phyloP scores from a whole-genome alignment of 2,329 filamentous ascomycete species.

The Talaromyces marneffei region DNA sequence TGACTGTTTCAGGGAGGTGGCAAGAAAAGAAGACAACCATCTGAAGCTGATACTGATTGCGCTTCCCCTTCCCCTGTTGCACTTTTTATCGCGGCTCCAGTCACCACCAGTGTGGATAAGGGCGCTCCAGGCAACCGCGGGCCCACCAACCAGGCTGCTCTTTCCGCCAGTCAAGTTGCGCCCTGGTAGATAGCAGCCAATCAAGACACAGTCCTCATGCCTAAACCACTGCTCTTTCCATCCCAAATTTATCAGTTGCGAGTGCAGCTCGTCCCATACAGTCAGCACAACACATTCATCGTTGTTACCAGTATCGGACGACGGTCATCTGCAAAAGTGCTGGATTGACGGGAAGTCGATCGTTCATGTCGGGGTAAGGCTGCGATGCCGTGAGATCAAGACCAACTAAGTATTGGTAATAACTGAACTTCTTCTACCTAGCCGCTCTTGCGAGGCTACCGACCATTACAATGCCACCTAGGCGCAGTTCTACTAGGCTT shows the following conservation, averaged over 20 bases:
- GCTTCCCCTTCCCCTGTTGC: slow-evolving; percentile 6
- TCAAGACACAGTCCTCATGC: not conserved
- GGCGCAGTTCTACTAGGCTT: slow-evolving; percentile 23
- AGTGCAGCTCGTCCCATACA: not conserved
- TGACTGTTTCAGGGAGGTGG: not conserved
- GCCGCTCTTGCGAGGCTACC: not conserved
- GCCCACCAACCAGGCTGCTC: not conserved
- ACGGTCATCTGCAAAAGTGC: slow-evolving; percentile 9
- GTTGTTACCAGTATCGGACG: slow-evolving; percentile 13
- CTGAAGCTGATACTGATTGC: not conserved
- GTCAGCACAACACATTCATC: not conserved
- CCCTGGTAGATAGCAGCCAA: not conserved
- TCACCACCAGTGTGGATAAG: slow-evolving; percentile 13
- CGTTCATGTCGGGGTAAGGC: not conserved
- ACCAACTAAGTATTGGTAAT: too few species aligned
- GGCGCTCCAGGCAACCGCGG: slow-evolving; percentile 9
- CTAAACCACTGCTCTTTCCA: not conserved
- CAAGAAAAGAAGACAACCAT: not conserved
- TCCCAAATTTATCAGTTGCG: not conserved
- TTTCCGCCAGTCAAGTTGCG: not conserved
- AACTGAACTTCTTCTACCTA: not conserved
- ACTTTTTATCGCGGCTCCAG: not conserved
- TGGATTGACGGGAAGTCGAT: not conserved
- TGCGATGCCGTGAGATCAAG: not conserved
- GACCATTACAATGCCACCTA: slow-evolving; percentile 6